Conservation (phyloP, 495 filamentous ascomycete genomes). For the Copromyces sp. region DNA sequence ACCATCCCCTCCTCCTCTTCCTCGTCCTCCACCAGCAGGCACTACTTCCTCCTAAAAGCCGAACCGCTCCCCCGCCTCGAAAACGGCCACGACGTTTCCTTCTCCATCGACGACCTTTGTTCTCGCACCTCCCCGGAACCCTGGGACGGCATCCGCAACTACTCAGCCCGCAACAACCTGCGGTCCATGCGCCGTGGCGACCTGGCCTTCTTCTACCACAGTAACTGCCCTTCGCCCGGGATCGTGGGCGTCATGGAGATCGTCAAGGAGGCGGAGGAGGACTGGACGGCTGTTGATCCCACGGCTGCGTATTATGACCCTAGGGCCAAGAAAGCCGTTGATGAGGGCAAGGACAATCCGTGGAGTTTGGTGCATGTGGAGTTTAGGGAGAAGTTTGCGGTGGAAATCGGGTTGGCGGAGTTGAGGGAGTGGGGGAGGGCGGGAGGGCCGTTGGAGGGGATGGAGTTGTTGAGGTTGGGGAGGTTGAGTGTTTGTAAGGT, state of each 20-base stretch:
- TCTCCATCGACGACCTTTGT: slow-evolving; percentile 86
- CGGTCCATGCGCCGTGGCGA: slow-evolving; percentile 85
- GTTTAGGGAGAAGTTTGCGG: slow-evolving; percentile 70
- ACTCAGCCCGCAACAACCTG: slow-evolving; percentile 72
- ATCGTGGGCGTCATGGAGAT: slow-evolving; percentile 93
- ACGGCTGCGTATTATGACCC: slow-evolving; percentile 75
- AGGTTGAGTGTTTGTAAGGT: slow-evolving; percentile 81
- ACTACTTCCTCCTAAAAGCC: slow-evolving; percentile 91
- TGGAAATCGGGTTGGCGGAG: slow-evolving; percentile 61
- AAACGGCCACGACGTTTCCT: slow-evolving; percentile 78
- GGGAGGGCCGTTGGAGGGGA: slow-evolving; percentile 59
- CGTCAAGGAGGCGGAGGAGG: slow-evolving; percentile 67
- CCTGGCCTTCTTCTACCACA: slow-evolving; percentile 93
- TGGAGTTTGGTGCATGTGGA: slow-evolving; percentile 86
- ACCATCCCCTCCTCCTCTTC: neutral
- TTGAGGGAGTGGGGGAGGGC: slow-evolving; percentile 50
- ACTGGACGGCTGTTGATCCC: slow-evolving; percentile 74
- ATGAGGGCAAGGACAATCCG: slow-evolving; percentile 17
- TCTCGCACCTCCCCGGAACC: slow-evolving; percentile 62
- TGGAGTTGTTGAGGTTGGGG: slow-evolving; percentile 72
- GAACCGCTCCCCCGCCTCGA: slow-evolving; percentile 82
- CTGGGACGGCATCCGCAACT: slow-evolving; percentile 63
- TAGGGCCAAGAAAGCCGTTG: slow-evolving; percentile 54
- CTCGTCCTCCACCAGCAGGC: neutral
- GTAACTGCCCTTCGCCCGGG: slow-evolving; percentile 83